Conservation (phyloP, 2,329 filamentous ascomycete genomes). For the Clonostachys solani region DNA sequence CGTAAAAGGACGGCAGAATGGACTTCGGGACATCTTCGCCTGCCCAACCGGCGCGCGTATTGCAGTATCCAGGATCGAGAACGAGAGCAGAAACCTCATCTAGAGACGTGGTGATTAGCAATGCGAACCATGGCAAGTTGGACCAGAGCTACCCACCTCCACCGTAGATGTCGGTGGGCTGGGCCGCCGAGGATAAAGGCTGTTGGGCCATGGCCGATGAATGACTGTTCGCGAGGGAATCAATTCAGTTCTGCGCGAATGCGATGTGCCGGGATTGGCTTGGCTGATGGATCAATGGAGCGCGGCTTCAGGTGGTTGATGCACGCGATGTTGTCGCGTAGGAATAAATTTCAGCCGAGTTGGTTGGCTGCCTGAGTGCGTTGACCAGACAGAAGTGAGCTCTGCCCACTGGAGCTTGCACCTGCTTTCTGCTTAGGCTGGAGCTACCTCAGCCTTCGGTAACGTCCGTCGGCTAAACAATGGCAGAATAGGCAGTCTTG, state of each 20-base stretch:
- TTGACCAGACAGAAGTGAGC: too few species aligned
- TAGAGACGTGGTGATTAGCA: conserved; percentile 24
- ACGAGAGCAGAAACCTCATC: conserved; percentile 98
- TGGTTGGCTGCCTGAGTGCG: too few species aligned
- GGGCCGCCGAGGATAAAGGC: conserved; percentile 48
- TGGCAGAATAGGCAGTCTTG: too few species aligned
- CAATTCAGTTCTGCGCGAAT: too few species aligned
- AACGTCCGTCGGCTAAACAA: too few species aligned
- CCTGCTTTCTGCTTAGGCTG: too few species aligned
- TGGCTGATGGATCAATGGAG: not conserved
- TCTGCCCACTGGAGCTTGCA: not conserved
- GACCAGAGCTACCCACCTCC: conserved; percentile 41
- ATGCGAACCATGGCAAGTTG: not conserved
- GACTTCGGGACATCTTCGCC: conserved; percentile 97
- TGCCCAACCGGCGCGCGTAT: conserved; percentile 90
- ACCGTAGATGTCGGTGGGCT: conserved; percentile 60
- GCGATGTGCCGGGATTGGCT: too few species aligned
- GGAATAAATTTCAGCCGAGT: conserved; percentile 1
- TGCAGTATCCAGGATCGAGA: conserved; percentile 89
- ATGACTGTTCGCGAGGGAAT: not conserved
- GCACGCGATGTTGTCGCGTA: not conserved
- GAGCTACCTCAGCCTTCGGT: too few species aligned
- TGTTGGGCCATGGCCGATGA: conserved; percentile 46
- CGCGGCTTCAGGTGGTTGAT: conserved; percentile 9
- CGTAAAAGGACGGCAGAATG: conserved; percentile 88